A percentile compares a stretch with the other conserved stretches of the same genome.
Conservation (phyloP, 768 basidiomycete species). For the Dendrothele bispora region DNA sequence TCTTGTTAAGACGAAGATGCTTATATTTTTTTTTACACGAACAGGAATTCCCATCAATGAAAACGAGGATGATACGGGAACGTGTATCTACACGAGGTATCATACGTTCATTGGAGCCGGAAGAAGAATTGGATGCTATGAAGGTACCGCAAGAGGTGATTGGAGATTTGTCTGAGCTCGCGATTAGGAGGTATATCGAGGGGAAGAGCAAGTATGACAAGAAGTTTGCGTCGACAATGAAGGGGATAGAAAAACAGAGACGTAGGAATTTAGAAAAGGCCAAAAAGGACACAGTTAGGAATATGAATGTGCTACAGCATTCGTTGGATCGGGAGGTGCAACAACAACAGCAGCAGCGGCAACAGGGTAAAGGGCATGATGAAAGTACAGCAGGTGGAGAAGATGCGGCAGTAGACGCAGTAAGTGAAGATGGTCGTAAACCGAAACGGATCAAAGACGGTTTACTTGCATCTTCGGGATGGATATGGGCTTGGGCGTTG, state of each 20-base stretch:
- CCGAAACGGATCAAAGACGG: constrained; percentile 29
- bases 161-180: constrained; percentile 73
- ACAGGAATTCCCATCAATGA: constrained; percentile 37
- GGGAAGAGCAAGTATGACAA: constrained; percentile 59
- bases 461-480: constrained; percentile 47
- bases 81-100: constrained; percentile 80
- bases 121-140: constrained; percentile 64
- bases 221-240: constrained; percentile 60
- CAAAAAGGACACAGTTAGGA: constrained; percentile 57
- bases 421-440: not conserved
- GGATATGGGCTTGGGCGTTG: constrained; percentile 86
- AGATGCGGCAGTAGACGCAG: constrained; percentile 10
- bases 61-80: constrained; percentile 81
- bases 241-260: constrained; percentile 66
- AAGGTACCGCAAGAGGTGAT: constrained; percentile 63
- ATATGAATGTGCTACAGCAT: constrained; percentile 49
- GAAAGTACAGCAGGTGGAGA: constrained; percentile 27
- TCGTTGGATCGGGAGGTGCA: too few relatives aligned
- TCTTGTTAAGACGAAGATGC: too few relatives aligned
- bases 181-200: constrained; percentile 74
- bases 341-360: too few relatives aligned
- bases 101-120: constrained; percentile 80
- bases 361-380: too few relatives aligned
- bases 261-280: constrained; percentile 63
- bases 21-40: too few relatives aligned